These are phyloP conservation scores for Suillus bovinus DNA, from an alignment of 768 basidiomycete genomes.

Conservation along the genomic window DNA sequence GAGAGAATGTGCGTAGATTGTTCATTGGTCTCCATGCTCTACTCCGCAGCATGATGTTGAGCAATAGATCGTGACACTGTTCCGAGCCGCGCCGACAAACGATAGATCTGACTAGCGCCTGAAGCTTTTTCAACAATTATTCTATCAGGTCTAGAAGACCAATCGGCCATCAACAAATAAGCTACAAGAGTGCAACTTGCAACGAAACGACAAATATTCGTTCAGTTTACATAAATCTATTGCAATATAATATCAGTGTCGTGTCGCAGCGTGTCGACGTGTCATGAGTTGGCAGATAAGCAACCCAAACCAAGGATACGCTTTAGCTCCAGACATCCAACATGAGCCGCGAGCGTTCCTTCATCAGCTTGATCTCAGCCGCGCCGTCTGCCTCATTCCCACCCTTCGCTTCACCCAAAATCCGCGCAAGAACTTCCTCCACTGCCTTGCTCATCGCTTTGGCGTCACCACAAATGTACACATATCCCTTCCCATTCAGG, in stretches of 20 bases:
- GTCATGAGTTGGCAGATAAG: constrained; percentile 1
- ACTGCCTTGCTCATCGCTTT: constrained; percentile 96
- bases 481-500: constrained; percentile 92
- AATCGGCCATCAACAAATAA: neutral
- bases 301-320: neutral
- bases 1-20: constrained; percentile 15
- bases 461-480: constrained; percentile 97
- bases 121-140: neutral
- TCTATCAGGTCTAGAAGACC: neutral
- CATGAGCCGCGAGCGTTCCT: constrained; percentile 88
- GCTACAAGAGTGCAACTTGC: neutral
- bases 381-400: constrained; percentile 87
- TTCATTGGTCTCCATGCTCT: constrained; percentile 11
- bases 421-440: constrained; percentile 81
- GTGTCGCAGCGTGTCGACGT: neutral
- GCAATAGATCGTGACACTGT: neutral
- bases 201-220: constrained; percentile 1
- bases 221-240: constrained; percentile 7
- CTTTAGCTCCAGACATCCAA: constrained; percentile 86
- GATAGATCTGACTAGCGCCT: neutral
- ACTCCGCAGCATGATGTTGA: constrained; percentile 22
- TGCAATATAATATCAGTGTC: constrained; percentile 1
- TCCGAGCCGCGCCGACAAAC: neutral
- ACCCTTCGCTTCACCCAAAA: constrained; percentile 93
- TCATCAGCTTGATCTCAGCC: constrained; percentile 91